Percentiles rank a stretch among this genome's conserved stretches.
These are phyloP conservation scores for Candida glaebosa DNA, from an alignment of 805 yeast genomes.

Conservation along the genomic window DNA sequence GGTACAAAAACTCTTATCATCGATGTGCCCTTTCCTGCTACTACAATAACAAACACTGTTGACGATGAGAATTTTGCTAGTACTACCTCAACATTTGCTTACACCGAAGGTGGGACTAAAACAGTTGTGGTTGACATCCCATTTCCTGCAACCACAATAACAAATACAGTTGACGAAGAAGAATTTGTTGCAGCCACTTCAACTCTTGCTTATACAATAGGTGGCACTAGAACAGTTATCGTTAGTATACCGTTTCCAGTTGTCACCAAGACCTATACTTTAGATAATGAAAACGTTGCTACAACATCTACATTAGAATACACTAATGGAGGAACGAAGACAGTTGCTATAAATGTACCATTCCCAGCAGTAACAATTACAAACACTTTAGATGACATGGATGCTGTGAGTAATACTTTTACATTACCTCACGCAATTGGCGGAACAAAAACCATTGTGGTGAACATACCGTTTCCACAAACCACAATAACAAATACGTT, in stretches of 20 bases:
- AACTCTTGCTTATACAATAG: no score
- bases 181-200: no score
- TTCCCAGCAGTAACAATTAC: conserved; percentile 6
- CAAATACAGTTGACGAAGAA: no score
- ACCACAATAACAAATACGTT: not conserved
- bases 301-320: not conserved
- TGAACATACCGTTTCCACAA: conserved; percentile 9
- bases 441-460: conserved; percentile 9
- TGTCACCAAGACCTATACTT: not conserved
- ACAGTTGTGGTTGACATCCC: conserved; percentile 12
- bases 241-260: no score
- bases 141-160: no score
- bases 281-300: not conserved
- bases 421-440: conserved; percentile 9
- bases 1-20: no score
- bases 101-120: conserved; percentile 9
- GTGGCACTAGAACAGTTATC: no score
- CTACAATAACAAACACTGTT: no score
- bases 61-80: no score
- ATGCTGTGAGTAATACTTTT: conserved; percentile 5
- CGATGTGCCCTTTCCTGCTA: no score
- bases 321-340: conserved; percentile 9
- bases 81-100: conserved; percentile 11
- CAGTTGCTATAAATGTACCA: conserved; percentile 9
- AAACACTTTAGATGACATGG: conserved; percentile 8